These are phyloP conservation scores for Colletotrichum scovillei DNA, from an alignment of 2,329 filamentous ascomycete species.

Conservation along the genomic window DNA sequence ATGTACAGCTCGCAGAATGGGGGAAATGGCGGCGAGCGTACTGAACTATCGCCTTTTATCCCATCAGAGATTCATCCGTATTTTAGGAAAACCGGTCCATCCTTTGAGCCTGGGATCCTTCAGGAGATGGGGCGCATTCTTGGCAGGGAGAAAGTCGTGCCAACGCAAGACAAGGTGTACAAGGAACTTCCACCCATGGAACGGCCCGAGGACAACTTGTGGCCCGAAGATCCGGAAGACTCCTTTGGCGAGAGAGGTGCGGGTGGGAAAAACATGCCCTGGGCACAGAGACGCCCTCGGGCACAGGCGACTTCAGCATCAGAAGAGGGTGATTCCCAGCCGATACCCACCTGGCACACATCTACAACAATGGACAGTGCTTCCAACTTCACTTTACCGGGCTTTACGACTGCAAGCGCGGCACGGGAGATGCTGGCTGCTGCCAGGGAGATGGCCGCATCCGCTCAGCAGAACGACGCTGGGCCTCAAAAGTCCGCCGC, in stretches of 20 bases:
- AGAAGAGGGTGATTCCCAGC: conserved; percentile 4
- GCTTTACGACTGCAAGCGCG: conserved; percentile 71
- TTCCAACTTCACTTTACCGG: conserved; percentile 68
- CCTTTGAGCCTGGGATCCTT: conserved; percentile 71
- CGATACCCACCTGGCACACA: conserved; percentile 15
- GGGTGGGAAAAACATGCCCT: conserved; percentile 22
- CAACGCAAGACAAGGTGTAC: conserved; percentile 65
- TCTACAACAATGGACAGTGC: conserved; percentile 72
- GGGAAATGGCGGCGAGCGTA: conserved; percentile 63
- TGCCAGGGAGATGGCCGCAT: conserved; percentile 37
- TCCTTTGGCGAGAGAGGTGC: neutral
- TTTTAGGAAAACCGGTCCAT: conserved; percentile 74
- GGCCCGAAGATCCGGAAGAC: conserved; percentile 59
- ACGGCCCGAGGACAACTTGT: conserved; percentile 73
- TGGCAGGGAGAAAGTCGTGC: conserved; percentile 62
- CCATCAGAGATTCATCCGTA: conserved; percentile 50
- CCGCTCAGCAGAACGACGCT: conserved; percentile 32
- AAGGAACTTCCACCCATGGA: conserved; percentile 64
- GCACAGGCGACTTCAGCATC: conserved; percentile 9
- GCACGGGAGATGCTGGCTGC: conserved; percentile 58
- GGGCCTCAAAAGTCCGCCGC: conserved; percentile 35
- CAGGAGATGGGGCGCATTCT: conserved; percentile 79
- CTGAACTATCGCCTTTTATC: conserved; percentile 77
- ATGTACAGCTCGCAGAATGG: conserved; percentile 70
- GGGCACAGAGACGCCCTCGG: conserved; percentile 16